Base-by-base conservation (phyloP, 805 yeast genomes). In the Tetrapisispora arboricola region DNA sequence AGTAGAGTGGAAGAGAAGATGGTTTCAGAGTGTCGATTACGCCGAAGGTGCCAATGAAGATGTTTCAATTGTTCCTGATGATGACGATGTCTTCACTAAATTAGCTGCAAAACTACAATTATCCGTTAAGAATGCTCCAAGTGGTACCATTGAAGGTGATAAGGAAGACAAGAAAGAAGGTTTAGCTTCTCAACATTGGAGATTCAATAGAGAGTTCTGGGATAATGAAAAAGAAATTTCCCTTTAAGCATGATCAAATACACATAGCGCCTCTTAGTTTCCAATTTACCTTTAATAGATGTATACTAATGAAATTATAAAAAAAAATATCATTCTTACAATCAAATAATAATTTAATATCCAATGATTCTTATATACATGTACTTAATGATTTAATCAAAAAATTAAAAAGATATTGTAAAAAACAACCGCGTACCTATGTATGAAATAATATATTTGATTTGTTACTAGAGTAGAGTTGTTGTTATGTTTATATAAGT, bases 1-100 rank as follows among this genome's bases (percentile, higher is more conserved):
- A 30, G 58, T 61, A 18, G 57, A 60, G 39, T 92, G 98, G 98
- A 64, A 75, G 52, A 75, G 79, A 49, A 76, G 92, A 63, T 92
- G 95, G 92, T 92, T 90, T 63, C 74, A 72, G 37, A 66, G 66
- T 45, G 57, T 67, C 22, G 73, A 73, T 50, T 64, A 72, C 43
- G 47, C 63, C 6, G 38, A 38, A n/a, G 37, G 31, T n/a, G 46
- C 53, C 18, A 49, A 53, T 3, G 49, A 52, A 8, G 42, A 52
- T 26, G 55, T 55, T 40, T 60, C 57, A 12, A 43, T 45, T 21
- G 46, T 56, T 3, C 63, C 64, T 27, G 47, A 46, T 27, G 37
- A 43, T n/a, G 50, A 53, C 25, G 73, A 68, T 44, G 60, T 66
- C 16, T 71, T 72, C 39, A 41, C 65, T n/a, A 55, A 57, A 21